Conservation (phyloP, 495 filamentous ascomycete species). For the Tuber umbilicatum region DNA sequence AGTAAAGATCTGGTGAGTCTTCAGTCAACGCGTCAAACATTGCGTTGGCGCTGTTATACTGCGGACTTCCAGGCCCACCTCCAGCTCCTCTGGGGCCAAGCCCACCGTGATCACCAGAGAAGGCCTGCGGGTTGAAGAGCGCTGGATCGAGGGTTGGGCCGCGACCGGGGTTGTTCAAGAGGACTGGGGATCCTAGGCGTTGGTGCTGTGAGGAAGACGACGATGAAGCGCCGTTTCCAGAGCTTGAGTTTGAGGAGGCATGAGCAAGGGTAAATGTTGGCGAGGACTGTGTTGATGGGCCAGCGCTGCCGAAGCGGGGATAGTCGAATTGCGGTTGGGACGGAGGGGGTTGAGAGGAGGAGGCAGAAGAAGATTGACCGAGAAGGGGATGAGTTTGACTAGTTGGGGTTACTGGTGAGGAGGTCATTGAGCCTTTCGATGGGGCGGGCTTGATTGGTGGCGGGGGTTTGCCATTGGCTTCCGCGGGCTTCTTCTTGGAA, state of each 20-base stretch:
- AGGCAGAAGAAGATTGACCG: constrained; percentile 15
- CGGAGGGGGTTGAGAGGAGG: constrained; percentile 28
- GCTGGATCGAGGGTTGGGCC: constrained; percentile 39
- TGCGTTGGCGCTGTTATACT: constrained; percentile 27
- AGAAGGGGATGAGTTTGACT: constrained; percentile 8
- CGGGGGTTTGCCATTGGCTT: constrained; percentile 34
- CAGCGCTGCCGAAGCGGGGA: constrained; percentile 26
- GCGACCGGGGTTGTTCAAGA: constrained; percentile 37
- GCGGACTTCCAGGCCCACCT: constrained; percentile 24
- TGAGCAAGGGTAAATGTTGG: constrained; percentile 32
- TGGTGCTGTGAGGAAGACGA: neutral
- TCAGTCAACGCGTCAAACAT: constrained; percentile 41
- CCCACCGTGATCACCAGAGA: constrained; percentile 5
- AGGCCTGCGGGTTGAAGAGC: constrained; percentile 29
- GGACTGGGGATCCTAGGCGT: constrained; percentile 30
- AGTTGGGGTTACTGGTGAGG: constrained; percentile 27
- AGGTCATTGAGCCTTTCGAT: constrained; percentile 27
- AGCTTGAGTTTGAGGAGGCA: constrained; percentile 12
- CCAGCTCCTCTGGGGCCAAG: constrained; percentile 24
- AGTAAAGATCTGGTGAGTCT: constrained; percentile 35
- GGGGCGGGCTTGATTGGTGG: constrained; percentile 41
- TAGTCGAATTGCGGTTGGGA: constrained; percentile 37
- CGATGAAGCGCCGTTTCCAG: neutral
- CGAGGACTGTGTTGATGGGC: constrained; percentile 26
- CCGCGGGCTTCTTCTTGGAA: constrained; percentile 48